phyloP scores from a whole-genome alignment of 441 rosid species.

The Populus hybrid region DNA sequence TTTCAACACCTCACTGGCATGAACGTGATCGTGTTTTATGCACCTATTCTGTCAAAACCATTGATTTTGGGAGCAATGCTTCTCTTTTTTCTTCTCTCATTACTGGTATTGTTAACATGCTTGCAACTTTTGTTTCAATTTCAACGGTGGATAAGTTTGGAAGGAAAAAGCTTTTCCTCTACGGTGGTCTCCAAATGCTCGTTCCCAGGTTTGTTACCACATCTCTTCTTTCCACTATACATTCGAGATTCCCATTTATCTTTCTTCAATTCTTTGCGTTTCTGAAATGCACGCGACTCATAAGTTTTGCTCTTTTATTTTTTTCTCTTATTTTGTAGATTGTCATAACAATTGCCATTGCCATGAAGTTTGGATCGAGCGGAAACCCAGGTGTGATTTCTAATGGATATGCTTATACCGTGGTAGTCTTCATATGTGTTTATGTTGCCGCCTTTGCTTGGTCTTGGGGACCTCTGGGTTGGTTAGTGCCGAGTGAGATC shows the following conservation, averaged over 20 bases:
- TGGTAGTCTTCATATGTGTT: constrained; percentile 11
- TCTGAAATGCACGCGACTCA: no score
- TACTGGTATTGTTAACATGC: not conserved
- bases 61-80: constrained; percentile 7
- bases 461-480: constrained; percentile 19
- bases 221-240: no score
- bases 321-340: not conserved
- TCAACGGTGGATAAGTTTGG: constrained; percentile 3
- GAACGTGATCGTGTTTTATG: constrained; percentile 7
- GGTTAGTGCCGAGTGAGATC: constrained; percentile 21
- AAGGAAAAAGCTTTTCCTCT: not conserved
- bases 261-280: no score
- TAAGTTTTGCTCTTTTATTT: no score
- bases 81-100: constrained; percentile 9
- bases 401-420: not conserved
- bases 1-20: constrained; percentile 1
- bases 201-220: not conserved
- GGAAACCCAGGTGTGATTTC: constrained; percentile 5
- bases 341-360: not conserved
- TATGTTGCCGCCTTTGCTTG: constrained; percentile 18
- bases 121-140: constrained; percentile 7
- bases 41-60: constrained; percentile 13
- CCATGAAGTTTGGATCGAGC: constrained; percentile 1
- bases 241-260: no score
- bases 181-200: constrained; percentile 6